phyloP scores from a whole-genome alignment of 73 alveolate genomes.

The Symbiodinium pilosum region DNA sequence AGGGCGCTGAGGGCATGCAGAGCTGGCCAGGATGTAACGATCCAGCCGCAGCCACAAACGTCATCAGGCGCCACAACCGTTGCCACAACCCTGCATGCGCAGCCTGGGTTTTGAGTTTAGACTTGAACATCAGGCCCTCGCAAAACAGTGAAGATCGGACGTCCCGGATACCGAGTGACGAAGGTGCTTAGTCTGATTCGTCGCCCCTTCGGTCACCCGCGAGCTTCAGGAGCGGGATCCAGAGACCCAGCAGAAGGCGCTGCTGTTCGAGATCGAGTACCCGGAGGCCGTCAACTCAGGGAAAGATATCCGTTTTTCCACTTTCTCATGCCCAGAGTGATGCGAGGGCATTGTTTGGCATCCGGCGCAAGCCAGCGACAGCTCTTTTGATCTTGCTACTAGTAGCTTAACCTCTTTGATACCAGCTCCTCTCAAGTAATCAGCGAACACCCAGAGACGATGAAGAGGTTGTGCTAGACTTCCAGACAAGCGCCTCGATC shows the following conservation, averaged over 20 bases:
- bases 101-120: neutral
- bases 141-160: slow-evolving; percentile 98
- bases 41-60: slow-evolving; percentile 87
- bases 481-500: too few relatives aligned
- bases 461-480: too few relatives aligned
- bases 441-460: too few relatives aligned
- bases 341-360: too few relatives aligned
- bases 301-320: too few relatives aligned
- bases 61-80: slow-evolving; percentile 30
- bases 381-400: too few relatives aligned
- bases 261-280: slow-evolving; percentile 99
- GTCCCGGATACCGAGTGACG: slow-evolving; percentile 99
- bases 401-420: too few relatives aligned
- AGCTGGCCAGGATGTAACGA: slow-evolving; percentile 44
- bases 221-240: slow-evolving; percentile 97
- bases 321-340: too few relatives aligned
- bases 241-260: slow-evolving; percentile 98
- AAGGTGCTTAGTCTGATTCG: slow-evolving; percentile 69
- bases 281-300: slow-evolving; percentile 96
- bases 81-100: neutral
- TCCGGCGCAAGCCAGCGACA: too few relatives aligned
- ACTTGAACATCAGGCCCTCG: slow-evolving; percentile 19
- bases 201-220: neutral
- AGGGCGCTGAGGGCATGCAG: neutral
- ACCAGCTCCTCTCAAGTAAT: too few relatives aligned